Conservation (phyloP, 495 filamentous ascomycete genomes). For the Paragyromitra xinjiangensis region DNA sequence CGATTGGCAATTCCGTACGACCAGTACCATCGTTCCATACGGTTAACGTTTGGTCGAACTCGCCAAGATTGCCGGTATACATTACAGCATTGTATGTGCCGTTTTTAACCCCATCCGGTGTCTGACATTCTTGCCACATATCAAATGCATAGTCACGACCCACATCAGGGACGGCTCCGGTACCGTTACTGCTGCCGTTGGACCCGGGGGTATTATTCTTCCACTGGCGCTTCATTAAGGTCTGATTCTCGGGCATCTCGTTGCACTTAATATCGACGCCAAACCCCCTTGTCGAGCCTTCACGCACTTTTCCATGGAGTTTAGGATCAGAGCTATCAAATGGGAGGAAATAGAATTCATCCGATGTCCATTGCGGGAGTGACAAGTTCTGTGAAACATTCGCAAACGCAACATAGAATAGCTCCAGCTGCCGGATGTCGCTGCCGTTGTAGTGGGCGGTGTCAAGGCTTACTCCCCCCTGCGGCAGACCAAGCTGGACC, state of each 20-base stretch:
- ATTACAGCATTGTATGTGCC: conserved; percentile 2
- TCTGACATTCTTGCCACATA: conserved; percentile 16
- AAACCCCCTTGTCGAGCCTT: conserved; percentile 11
- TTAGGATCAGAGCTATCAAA: conserved; percentile 4
- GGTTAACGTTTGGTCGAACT: neutral
- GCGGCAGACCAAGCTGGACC: neutral
- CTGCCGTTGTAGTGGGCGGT: neutral
- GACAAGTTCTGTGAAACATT: neutral
- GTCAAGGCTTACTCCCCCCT: neutral
- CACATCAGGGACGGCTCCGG: neutral
- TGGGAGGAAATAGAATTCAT: conserved; percentile 30
- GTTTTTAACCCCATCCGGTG: neutral
- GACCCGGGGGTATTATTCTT: neutral
- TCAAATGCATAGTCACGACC: neutral
- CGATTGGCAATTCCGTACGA: neutral
- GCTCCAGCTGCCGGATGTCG: conserved; percentile 7
- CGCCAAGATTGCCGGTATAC: conserved; percentile 5
- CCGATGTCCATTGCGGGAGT: conserved; percentile 20
- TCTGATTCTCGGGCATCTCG: conserved; percentile 10
- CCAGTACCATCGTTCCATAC: neutral
- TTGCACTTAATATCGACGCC: conserved; percentile 8
- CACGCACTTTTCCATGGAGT: neutral
- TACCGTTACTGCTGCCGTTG: neutral
- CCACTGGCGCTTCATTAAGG: neutral
- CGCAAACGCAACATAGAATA: conserved; percentile 8